Evolutionary conservation across 2,329 filamentous ascomycete species (phyloP).

Genomic region (Beauveria sp.): DNA sequence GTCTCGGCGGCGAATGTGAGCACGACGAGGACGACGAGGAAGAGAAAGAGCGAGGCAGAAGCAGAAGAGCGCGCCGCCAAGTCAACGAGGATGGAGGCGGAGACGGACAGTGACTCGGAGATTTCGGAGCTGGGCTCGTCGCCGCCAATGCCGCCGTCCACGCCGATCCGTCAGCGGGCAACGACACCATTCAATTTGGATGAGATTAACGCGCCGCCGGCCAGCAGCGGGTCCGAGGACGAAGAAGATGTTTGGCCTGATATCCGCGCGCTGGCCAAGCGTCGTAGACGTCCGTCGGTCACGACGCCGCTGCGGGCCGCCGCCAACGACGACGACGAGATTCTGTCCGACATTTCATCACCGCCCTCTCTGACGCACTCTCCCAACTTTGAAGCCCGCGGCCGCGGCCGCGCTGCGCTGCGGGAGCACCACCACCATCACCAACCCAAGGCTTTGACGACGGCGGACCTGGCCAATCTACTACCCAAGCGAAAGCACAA

Average conservation of each 20-base stretch:
- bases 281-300: conserved; percentile 31
- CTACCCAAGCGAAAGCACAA: conserved; percentile 45
- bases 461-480: conserved; percentile 45
- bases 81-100: conserved; percentile 1
- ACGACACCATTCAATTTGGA: conserved; percentile 39
- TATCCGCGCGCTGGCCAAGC: conserved; percentile 41
- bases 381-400: conserved; percentile 40
- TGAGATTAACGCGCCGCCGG: conserved; percentile 46
- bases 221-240: conserved; percentile 43
- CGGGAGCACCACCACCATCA: conserved; percentile 15
- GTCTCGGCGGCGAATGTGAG: conserved; percentile 21
- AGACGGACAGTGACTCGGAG: conserved; percentile 28
- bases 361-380: conserved; percentile 61
- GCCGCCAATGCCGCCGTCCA: conserved; percentile 23
- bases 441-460: conserved; percentile 38
- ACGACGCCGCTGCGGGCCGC: conserved; percentile 31
- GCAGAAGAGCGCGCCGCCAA: conserved; percentile 10
- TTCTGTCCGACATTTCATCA: conserved; percentile 49
- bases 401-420: conserved; percentile 22
- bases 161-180: conserved; percentile 22
- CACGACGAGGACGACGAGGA: conserved; percentile 36
- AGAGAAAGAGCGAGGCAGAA: conserved; percentile 45
- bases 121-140: conserved; percentile 32
- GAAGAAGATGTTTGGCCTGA: conserved; percentile 43
- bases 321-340: conserved; percentile 15